Conservation (phyloP, 176 grass and related monocot genomes). For the Oryza glaberrima region DNA sequence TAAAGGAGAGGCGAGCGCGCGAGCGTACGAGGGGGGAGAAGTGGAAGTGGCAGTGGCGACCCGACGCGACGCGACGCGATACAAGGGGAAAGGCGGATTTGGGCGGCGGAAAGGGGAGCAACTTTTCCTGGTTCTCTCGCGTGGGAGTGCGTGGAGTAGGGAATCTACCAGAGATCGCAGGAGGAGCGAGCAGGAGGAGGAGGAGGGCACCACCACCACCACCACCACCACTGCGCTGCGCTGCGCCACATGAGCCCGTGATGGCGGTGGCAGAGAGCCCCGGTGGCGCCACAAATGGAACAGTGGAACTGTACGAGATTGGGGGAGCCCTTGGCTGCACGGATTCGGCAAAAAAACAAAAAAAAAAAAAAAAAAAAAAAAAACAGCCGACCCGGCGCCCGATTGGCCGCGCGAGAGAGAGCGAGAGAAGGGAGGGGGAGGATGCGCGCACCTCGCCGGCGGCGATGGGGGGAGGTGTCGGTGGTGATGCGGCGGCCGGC, state of each 20-base stretch:
- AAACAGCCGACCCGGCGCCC: background rate
- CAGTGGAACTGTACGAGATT: background rate
- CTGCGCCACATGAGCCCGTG: conserved; percentile 45
- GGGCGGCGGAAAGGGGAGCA: conserved; percentile 44
- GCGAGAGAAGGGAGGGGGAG: background rate
- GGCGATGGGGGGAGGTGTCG: background rate
- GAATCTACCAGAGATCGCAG: conserved; percentile 51
- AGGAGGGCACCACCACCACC: too few relatives aligned
- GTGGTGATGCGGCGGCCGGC: background rate
- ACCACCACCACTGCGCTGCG: background rate
- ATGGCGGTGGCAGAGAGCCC: conserved; percentile 30
- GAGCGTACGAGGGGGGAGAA: conserved; percentile 38
- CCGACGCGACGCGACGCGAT: background rate
- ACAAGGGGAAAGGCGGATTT: conserved; percentile 38
- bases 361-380: background rate
- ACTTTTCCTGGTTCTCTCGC: conserved; percentile 13
- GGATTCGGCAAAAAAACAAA: background rate
- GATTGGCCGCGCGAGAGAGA: background rate
- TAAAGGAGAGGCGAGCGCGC: conserved; percentile 33
- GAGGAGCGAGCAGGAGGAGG: background rate
- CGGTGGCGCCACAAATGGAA: conserved; percentile 6
- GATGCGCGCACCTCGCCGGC: conserved; percentile 26
- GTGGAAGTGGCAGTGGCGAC: conserved; percentile 4
- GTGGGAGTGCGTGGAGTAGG: conserved; percentile 28
- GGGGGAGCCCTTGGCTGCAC: background rate